Conservation (phyloP, 768 basidiomycete genomes). For the Macrolepiota albuminosa region DNA sequence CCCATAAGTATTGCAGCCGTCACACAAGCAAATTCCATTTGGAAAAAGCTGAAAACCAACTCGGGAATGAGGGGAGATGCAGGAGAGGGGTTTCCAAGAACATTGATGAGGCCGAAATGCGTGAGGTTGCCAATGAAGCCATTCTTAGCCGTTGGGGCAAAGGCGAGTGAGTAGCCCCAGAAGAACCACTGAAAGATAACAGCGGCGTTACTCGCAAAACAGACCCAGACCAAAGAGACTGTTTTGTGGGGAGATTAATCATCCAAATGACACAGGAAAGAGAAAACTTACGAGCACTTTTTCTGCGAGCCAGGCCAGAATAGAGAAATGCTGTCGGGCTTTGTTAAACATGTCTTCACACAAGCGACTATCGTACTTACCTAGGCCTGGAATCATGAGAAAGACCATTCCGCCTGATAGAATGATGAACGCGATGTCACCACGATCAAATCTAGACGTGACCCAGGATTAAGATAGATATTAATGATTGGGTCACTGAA, state of each 20-base stretch:
- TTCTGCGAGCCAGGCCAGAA: slow-evolving; percentile 67
- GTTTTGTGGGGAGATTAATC: slow-evolving; percentile 2
- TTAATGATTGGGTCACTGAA: not conserved
- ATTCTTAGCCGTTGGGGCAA: slow-evolving; percentile 71
- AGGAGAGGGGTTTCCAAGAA: slow-evolving; percentile 67
- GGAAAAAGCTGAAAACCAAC: slow-evolving; percentile 81
- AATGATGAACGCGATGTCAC: slow-evolving; percentile 70
- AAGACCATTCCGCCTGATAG: slow-evolving; percentile 65
- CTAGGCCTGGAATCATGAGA: slow-evolving; percentile 76
- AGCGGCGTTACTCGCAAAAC: slow-evolving; percentile 67
- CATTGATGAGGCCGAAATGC: slow-evolving; percentile 72
- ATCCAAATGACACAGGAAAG: not conserved
- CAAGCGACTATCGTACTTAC: slow-evolving; percentile 25
- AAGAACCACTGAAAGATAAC: slow-evolving; percentile 79
- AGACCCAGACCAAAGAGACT: slow-evolving; percentile 75
- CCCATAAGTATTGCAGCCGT: slow-evolving; percentile 76
- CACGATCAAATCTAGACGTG: slow-evolving; percentile 53
- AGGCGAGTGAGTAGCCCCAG: slow-evolving; percentile 72
- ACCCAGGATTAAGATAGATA: not conserved
- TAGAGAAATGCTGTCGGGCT: slow-evolving; percentile 58
- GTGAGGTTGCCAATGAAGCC: slow-evolving; percentile 76
- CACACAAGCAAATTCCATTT: slow-evolving; percentile 83
- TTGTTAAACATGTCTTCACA: not conserved
- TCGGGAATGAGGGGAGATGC: slow-evolving; percentile 80
- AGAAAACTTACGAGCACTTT: slow-evolving; percentile 43